Evolutionary conservation across 2,329 filamentous ascomycete species (phyloP).

Genomic region (Pseudopithomyces chartarum): DNA sequence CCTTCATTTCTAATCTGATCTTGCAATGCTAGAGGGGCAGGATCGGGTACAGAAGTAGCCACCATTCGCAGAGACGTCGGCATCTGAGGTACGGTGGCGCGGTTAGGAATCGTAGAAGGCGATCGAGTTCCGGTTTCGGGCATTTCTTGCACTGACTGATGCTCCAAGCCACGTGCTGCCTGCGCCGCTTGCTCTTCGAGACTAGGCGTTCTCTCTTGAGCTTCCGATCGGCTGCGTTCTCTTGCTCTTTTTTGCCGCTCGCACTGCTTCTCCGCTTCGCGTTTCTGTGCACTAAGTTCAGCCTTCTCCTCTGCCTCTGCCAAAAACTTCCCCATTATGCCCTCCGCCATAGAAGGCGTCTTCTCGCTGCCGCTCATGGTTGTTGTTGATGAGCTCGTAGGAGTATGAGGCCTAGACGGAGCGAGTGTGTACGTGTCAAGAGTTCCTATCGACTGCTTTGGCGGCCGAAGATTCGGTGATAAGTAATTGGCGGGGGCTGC

Average conservation of each 20-base stretch:
- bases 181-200: background rate
- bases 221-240: background rate
- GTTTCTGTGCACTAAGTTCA: background rate
- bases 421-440: constrained; percentile 16
- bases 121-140: constrained; percentile 32
- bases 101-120: constrained; percentile 41
- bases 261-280: background rate
- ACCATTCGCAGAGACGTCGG: constrained; percentile 36
- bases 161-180: background rate
- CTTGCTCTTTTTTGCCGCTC: background rate
- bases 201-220: background rate
- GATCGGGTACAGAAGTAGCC: constrained; percentile 22
- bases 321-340: background rate
- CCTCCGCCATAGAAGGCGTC: background rate
- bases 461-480: constrained; percentile 28
- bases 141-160: background rate
- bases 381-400: constrained; percentile 14
- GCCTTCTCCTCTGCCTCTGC: background rate
- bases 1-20: background rate
- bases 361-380: constrained; percentile 19
- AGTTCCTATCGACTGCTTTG: constrained; percentile 27
- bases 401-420: constrained; percentile 26
- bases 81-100: constrained; percentile 23
- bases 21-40: background rate
- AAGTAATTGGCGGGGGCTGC: constrained; percentile 7